phyloP scores from a whole-genome alignment of 192 early-diverging fungal genomes.

The Coemansia sp. region DNA sequence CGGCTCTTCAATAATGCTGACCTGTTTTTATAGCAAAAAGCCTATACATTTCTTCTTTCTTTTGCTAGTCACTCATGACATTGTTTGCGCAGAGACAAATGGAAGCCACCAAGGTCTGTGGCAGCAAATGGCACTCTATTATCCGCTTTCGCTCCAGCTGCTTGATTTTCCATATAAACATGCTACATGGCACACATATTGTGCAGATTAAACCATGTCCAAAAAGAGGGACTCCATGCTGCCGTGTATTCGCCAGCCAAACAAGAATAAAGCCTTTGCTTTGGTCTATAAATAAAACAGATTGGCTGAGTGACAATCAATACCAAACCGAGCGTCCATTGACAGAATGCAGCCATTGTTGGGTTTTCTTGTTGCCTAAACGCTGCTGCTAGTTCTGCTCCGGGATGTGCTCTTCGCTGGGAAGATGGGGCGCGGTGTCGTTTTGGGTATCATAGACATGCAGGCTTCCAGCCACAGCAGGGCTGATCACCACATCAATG shows the following conservation, averaged over 20 bases:
- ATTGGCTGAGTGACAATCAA: not conserved
- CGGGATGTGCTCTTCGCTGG: not conserved
- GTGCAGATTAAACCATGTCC: not conserved
- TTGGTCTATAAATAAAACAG: not conserved
- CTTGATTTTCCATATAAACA: too few species aligned
- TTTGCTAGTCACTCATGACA: not conserved
- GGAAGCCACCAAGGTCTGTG: not conserved
- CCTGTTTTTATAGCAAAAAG: not conserved
- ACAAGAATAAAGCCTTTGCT: not conserved
- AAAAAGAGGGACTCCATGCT: not conserved
- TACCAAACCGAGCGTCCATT: not conserved
- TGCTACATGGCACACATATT: not conserved
- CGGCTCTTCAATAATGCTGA: not conserved
- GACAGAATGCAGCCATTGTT: not conserved
- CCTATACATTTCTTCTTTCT: not conserved
- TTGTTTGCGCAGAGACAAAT: not conserved
- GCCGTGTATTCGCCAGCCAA: too few species aligned
- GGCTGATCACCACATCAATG: slow-evolving; percentile 40
- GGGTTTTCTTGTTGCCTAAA: too few species aligned
- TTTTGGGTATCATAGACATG: slow-evolving; percentile 43
- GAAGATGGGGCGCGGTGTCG: slow-evolving; percentile 20
- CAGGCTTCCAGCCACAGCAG: slow-evolving; percentile 26
- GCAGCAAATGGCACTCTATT: not conserved
- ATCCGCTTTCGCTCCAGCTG: not conserved
- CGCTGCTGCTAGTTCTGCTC: not conserved